A percentile compares a stretch with the other conserved stretches of the same genome.
These are phyloP conservation scores for Iberis pinnata DNA, from an alignment of 345 rosid genomes.

Conservation along the genomic window DNA sequence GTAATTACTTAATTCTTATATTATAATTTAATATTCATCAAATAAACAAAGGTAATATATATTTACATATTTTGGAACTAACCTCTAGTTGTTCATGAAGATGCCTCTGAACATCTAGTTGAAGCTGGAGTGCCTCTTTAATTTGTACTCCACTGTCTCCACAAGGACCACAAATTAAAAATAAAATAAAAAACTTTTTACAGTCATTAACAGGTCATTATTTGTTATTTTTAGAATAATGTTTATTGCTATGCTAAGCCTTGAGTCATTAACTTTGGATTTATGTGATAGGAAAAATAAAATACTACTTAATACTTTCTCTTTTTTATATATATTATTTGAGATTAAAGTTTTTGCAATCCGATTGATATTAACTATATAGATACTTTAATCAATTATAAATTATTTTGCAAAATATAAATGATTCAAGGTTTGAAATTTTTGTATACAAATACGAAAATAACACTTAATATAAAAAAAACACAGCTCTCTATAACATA, in stretches of 20 bases:
- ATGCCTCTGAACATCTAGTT: constrained; percentile 78
- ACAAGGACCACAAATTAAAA: constrained; percentile 1
- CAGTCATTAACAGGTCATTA: constrained; percentile 3
- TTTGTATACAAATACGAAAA: no score
- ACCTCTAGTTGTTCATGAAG: constrained; percentile 96
- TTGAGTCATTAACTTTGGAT: constrained; percentile 14
- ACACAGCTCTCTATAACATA: no score
- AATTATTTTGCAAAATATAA: no score
- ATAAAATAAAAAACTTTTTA: neutral
- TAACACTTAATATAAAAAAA: no score
- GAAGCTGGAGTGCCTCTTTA: constrained; percentile 73
- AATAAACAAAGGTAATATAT: neutral
- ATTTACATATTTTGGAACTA: constrained; percentile 12
- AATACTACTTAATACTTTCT: neutral
- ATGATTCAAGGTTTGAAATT: no score
- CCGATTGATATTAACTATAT: no score
- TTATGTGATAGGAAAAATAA: neutral
- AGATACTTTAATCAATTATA: no score
- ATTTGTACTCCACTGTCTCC: constrained; percentile 57
- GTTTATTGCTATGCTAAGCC: constrained; percentile 17
- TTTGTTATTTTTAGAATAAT: neutral
- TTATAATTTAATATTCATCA: neutral
- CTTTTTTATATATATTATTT: no score
- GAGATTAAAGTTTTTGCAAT: no score
- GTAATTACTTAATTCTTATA: constrained; percentile 1